Conservation (phyloP, 352 stramenopile genomes). For the Pythium coloratum region DNA sequence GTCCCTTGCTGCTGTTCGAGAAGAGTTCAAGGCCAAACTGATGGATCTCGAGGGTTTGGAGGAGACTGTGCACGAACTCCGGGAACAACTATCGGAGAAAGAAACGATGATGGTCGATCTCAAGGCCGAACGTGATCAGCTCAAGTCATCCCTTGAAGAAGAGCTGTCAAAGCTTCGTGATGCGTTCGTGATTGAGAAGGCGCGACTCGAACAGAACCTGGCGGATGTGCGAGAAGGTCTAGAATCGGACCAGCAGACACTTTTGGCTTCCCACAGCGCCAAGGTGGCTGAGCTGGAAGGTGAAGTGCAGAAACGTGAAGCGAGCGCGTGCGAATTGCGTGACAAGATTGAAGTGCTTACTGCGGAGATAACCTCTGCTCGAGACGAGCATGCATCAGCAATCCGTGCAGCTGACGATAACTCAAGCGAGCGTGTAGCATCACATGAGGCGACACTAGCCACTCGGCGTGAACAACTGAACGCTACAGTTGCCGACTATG, state of each 20-base stretch:
- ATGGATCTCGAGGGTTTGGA: not conserved
- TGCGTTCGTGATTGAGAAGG: slow-evolving; percentile 7
- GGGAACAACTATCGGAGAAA: not conserved
- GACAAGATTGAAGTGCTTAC: slow-evolving; percentile 3
- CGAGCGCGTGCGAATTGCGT: not conserved
- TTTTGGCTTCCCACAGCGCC: not conserved
- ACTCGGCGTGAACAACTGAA: slow-evolving; percentile 10
- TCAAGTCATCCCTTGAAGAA: slow-evolving; percentile 1
- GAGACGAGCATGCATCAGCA: slow-evolving; percentile 12
- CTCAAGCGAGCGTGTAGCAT: slow-evolving; percentile 5
- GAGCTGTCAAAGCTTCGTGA: not conserved
- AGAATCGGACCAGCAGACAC: not conserved
- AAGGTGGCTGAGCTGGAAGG: slow-evolving; percentile 5
- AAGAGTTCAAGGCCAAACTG: slow-evolving; percentile 5
- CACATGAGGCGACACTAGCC: slow-evolving; percentile 12
- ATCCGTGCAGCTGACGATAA: slow-evolving; percentile 14
- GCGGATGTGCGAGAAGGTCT: not conserved
- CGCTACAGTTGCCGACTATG: not conserved
- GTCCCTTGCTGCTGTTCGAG: not conserved
- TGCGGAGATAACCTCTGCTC: slow-evolving; percentile 1
- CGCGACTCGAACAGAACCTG: slow-evolving; percentile 7
- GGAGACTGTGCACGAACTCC: not conserved
- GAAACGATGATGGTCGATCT: not conserved
- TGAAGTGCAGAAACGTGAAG: not conserved
- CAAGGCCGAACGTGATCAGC: not conserved